phyloP scores from a whole-genome alignment of 768 basidiomycete genomes.

The Macrolepiota dolichaula region DNA sequence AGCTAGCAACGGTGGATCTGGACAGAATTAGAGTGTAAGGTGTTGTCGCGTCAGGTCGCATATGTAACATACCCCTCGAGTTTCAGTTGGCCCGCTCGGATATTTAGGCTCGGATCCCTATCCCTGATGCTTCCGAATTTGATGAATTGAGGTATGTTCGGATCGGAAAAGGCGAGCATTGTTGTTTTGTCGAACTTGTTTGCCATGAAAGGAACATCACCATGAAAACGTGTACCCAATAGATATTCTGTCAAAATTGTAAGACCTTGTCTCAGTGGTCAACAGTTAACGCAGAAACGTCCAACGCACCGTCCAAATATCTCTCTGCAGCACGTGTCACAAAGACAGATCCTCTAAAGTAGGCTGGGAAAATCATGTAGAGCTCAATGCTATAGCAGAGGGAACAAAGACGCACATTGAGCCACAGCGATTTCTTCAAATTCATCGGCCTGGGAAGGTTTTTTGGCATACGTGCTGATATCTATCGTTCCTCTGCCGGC shows the following conservation, averaged over 20 bases:
- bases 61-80: slow-evolving; percentile 16
- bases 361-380: slow-evolving; percentile 24
- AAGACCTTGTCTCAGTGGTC: neutral
- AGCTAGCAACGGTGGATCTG: slow-evolving; percentile 16
- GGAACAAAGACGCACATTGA: slow-evolving; percentile 24
- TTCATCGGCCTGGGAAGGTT: slow-evolving; percentile 16
- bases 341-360: slow-evolving; percentile 43
- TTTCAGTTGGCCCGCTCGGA: slow-evolving; percentile 18
- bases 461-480: slow-evolving; percentile 46
- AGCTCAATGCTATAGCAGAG: neutral
- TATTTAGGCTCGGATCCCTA: slow-evolving; percentile 16
- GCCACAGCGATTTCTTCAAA: slow-evolving; percentile 41
- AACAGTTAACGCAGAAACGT: neutral
- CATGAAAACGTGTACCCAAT: slow-evolving; percentile 12
- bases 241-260: slow-evolving; percentile 10
- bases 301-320: slow-evolving; percentile 30
- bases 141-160: slow-evolving; percentile 17
- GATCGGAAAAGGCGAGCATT: slow-evolving; percentile 18
- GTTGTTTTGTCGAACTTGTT: slow-evolving; percentile 21
- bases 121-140: slow-evolving; percentile 19
- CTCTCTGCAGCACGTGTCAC: slow-evolving; percentile 35
- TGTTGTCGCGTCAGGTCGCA: neutral
- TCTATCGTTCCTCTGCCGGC: slow-evolving; percentile 63
- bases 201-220: slow-evolving; percentile 16
- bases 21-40: too few relatives aligned